phyloP scores from a whole-genome alignment of 73 alveolate species.

The Tetrahymena thermophila region DNA sequence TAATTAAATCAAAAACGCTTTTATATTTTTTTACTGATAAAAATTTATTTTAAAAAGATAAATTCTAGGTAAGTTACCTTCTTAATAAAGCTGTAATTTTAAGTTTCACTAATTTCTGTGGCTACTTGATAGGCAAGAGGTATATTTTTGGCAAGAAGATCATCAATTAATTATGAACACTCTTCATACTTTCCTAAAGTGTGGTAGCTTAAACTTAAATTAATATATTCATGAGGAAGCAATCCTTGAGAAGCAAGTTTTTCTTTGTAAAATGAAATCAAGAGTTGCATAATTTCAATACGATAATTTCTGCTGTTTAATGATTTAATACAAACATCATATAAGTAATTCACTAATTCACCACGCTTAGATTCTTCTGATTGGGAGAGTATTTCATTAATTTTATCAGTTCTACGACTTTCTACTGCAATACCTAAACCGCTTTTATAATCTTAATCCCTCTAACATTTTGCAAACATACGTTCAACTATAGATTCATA shows the following conservation, averaged over 20 bases:
- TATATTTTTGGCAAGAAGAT: neutral
- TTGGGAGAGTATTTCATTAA: slow-evolving; percentile 52
- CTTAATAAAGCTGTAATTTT: slow-evolving; percentile 13
- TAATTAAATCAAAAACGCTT: slow-evolving; percentile 78
- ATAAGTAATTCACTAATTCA: slow-evolving; percentile 66
- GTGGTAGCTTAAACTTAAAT: neutral
- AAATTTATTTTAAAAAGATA: neutral
- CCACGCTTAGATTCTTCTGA: slow-evolving; percentile 57
- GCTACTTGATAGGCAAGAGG: neutral
- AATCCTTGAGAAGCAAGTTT: slow-evolving; percentile 22
- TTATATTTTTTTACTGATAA: neutral
- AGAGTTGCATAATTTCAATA: slow-evolving; percentile 56
- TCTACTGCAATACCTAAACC: slow-evolving; percentile 85
- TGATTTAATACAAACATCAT: slow-evolving; percentile 62
- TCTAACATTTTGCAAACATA: slow-evolving; percentile 70
- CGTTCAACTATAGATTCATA: slow-evolving; percentile 63
- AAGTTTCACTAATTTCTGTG: neutral
- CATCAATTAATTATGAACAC: neutral
- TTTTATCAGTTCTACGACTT: slow-evolving; percentile 70
- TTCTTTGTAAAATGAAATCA: slow-evolving; percentile 56
- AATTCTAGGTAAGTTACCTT: slow-evolving; percentile 1
- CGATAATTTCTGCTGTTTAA: slow-evolving; percentile 73
- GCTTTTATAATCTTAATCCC: slow-evolving; percentile 54
- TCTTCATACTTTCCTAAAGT: neutral
- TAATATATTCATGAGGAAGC: neutral